phyloP scores from a whole-genome alignment of 768 basidiomycete genomes.

The Mycena vulgaris region DNA sequence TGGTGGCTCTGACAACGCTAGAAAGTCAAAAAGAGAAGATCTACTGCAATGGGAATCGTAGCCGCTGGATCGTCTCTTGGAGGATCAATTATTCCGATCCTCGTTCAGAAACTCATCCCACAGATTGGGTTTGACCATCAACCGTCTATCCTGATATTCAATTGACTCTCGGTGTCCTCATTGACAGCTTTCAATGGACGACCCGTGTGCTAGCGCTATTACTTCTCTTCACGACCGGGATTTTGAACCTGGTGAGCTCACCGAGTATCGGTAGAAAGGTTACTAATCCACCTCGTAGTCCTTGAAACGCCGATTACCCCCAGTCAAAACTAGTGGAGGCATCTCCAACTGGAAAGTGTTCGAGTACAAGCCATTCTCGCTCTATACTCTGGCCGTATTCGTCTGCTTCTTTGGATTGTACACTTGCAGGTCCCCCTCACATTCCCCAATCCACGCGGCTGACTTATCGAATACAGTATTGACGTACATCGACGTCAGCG shows the following conservation, averaged over 20 bases:
- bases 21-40: constrained; percentile 26
- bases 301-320: constrained; percentile 68
- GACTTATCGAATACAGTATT: constrained; percentile 60
- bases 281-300: constrained; percentile 46
- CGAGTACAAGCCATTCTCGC: constrained; percentile 64
- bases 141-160: neutral
- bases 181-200: constrained; percentile 79
- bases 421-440: constrained; percentile 58
- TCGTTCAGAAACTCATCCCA: constrained; percentile 69
- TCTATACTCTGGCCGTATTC: constrained; percentile 73
- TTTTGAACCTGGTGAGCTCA: constrained; percentile 65
- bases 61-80: constrained; percentile 80
- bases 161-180: neutral
- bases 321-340: constrained; percentile 67
- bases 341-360: constrained; percentile 70
- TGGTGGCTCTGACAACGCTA: neutral
- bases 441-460: neutral
- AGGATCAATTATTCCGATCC: constrained; percentile 78
- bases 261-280: neutral
- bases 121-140: constrained; percentile 55
- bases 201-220: constrained; percentile 81
- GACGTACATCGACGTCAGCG: constrained; percentile 77
- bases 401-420: constrained; percentile 79
- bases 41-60: constrained; percentile 66
- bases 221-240: constrained; percentile 63